Percentiles rank a stretch among this genome's conserved stretches.
phyloP scores from a whole-genome alignment of 1,284 basidiomycete genomes.

The Bjerkandera adusta region DNA sequence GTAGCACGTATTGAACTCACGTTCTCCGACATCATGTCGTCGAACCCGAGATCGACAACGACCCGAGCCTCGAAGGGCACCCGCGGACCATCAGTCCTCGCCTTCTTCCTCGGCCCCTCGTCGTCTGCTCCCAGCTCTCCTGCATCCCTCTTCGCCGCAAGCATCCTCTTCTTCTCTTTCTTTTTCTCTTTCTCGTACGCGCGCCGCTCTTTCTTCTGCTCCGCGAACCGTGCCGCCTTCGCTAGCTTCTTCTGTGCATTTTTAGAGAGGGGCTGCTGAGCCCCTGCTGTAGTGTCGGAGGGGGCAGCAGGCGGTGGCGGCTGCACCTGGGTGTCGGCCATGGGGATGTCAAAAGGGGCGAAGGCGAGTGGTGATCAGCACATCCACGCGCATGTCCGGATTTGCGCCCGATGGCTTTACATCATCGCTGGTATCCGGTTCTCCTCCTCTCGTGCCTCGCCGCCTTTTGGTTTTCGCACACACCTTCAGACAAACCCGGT shows the following conservation, averaged over 20 bases:
- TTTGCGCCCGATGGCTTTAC: too few relatives aligned
- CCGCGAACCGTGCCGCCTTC: conserved; percentile 63
- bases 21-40: conserved; percentile 92
- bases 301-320: neutral
- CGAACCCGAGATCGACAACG: conserved; percentile 91
- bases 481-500: neutral
- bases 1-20: conserved; percentile 43
- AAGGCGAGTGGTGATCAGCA: neutral
- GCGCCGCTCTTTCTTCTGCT: conserved; percentile 73
- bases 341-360: neutral
- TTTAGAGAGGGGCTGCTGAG: conserved; percentile 59
- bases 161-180: conserved; percentile 61
- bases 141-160: conserved; percentile 52
- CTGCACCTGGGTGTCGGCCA: conserved; percentile 1
- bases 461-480: neutral
- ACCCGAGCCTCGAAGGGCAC: conserved; percentile 71
- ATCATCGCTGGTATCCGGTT: too few relatives aligned
- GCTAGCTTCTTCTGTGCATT: conserved; percentile 78
- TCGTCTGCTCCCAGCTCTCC: conserved; percentile 49
- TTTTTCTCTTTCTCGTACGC: conserved; percentile 71
- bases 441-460: neutral
- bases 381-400: too few relatives aligned
- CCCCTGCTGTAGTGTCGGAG: neutral
- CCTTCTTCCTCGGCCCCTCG: conserved; percentile 43
- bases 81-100: conserved; percentile 33